Conservation (phyloP, 1,139 yeast species). For the Hyphopichia burtonii region DNA sequence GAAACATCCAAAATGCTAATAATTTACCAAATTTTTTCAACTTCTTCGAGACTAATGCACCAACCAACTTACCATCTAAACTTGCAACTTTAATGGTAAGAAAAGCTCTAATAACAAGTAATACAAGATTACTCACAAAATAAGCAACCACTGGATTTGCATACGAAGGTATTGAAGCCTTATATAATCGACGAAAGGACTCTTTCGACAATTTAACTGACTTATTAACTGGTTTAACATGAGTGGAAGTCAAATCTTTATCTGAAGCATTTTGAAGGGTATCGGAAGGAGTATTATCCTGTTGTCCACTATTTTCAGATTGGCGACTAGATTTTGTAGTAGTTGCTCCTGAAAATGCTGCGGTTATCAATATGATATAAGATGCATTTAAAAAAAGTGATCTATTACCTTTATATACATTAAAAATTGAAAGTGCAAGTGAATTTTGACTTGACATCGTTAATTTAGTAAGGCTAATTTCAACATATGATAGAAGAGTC, state of each 20-base stretch:
- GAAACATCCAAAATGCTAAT: conserved; percentile 74
- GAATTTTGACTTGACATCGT: conserved; percentile 3
- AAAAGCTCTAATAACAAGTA: conserved; percentile 68
- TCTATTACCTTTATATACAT: conserved; percentile 45
- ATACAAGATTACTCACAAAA: conserved; percentile 56
- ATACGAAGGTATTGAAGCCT: conserved; percentile 39
- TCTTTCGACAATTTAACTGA: conserved; percentile 33
- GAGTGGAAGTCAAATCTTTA: conserved; percentile 2
- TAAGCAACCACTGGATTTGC: conserved; percentile 35
- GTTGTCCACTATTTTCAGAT: conserved; percentile 4
- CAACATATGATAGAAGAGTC: too few species aligned
- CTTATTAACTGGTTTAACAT: conserved; percentile 11
- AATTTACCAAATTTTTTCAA: conserved; percentile 64
- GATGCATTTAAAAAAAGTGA: conserved; percentile 49
- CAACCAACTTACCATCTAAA: conserved; percentile 82
- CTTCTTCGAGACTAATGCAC: conserved; percentile 72
- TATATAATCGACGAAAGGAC: conserved; percentile 31
- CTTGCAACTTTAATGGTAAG: conserved; percentile 82
- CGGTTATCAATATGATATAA: conserved; percentile 45
- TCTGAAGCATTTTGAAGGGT: conserved; percentile 1
- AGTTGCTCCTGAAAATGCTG: conserved; percentile 48
- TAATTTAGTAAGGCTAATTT: too few species aligned
- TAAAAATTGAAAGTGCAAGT: conserved; percentile 27
- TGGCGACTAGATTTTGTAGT: conserved; percentile 16
- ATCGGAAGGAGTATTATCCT: conserved; percentile 4